Conservation (phyloP, 164 flowering plant species). For the Aristolochia fimbriata region DNA sequence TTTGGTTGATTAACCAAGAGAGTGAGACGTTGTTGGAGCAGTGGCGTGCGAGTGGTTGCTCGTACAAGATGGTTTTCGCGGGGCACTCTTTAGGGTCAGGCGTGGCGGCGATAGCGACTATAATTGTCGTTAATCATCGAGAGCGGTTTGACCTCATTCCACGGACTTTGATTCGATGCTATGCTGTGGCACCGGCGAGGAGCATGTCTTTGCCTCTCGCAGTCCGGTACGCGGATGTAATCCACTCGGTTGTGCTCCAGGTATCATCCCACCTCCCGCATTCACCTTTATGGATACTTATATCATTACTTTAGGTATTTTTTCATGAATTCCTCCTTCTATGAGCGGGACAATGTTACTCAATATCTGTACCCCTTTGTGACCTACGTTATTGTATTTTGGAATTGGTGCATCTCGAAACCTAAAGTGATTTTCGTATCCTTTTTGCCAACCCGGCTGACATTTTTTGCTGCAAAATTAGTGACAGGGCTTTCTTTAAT, state of each 20-base stretch:
- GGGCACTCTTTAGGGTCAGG: slow-evolving; percentile 93
- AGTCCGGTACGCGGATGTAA: slow-evolving; percentile 82
- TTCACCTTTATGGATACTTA: no score
- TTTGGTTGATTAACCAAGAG: slow-evolving; percentile 64
- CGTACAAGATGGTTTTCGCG: slow-evolving; percentile 49
- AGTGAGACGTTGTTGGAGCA: slow-evolving; percentile 52
- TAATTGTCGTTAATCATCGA: slow-evolving; percentile 51
- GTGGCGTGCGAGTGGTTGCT: slow-evolving; percentile 30
- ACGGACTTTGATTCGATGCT: slow-evolving; percentile 41
- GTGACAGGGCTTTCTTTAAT: no score
- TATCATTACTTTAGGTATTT: slow-evolving; percentile 1
- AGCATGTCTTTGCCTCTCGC: slow-evolving; percentile 94
- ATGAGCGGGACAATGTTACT: no score
- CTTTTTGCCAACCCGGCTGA: no score
- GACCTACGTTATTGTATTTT: no score
- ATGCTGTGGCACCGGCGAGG: slow-evolving; percentile 79
- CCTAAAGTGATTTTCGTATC: no score
- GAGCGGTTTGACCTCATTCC: slow-evolving; percentile 50
- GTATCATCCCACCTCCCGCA: no score
- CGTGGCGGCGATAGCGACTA: slow-evolving; percentile 55
- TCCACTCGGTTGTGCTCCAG: slow-evolving; percentile 78
- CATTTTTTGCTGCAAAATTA: neutral
- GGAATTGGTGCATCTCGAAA: no score
- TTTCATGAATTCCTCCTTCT: no score
- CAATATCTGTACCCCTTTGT: no score